Percentiles rank a stretch among this genome's conserved stretches.
phyloP scores from a whole-genome alignment of 805 yeast species.

The Metschnikowia continentalis region DNA sequence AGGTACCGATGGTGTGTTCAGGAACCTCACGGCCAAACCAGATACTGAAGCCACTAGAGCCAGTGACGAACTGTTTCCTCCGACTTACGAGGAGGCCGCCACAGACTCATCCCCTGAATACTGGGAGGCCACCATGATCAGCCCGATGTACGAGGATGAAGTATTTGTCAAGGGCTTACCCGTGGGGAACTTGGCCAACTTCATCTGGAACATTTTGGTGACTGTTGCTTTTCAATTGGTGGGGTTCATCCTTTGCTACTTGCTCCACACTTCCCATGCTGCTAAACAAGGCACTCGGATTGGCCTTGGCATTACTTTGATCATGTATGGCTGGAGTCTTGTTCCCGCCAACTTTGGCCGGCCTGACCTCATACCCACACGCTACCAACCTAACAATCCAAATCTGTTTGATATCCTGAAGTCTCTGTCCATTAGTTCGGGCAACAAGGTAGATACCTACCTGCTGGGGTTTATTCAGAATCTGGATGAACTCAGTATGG shows the following conservation, averaged over 20 bases:
- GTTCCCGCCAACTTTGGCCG: slow-evolving; percentile 39
- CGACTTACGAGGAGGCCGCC: slow-evolving; percentile 92
- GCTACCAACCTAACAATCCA: slow-evolving; percentile 33
- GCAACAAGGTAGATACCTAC: slow-evolving; percentile 27
- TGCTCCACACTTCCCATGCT: slow-evolving; percentile 94
- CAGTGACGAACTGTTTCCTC: slow-evolving; percentile 57
- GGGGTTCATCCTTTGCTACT: slow-evolving; percentile 86
- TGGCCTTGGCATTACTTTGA: slow-evolving; percentile 82
- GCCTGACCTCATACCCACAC: slow-evolving; percentile 30
- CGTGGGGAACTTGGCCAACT: slow-evolving; percentile 85
- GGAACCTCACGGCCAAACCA: slow-evolving; percentile 88
- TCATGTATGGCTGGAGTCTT: slow-evolving; percentile 53
- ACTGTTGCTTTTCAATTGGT: slow-evolving; percentile 90
- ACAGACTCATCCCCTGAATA: slow-evolving; percentile 93
- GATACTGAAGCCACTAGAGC: slow-evolving; percentile 40
- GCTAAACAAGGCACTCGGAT: slow-evolving; percentile 93
- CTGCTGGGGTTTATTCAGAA: slow-evolving; percentile 27
- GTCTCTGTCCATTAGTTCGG: slow-evolving; percentile 23
- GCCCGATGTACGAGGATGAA: slow-evolving; percentile 81
- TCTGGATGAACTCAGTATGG: slow-evolving; percentile 21
- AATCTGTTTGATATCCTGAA: slow-evolving; percentile 30
- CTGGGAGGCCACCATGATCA: slow-evolving; percentile 86
- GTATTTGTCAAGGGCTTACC: slow-evolving; percentile 93
- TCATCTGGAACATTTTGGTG: slow-evolving; percentile 85
- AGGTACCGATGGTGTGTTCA: slow-evolving; percentile 84